phyloP scores from a whole-genome alignment of 257 asterid species.

The Solanum virginianum region DNA sequence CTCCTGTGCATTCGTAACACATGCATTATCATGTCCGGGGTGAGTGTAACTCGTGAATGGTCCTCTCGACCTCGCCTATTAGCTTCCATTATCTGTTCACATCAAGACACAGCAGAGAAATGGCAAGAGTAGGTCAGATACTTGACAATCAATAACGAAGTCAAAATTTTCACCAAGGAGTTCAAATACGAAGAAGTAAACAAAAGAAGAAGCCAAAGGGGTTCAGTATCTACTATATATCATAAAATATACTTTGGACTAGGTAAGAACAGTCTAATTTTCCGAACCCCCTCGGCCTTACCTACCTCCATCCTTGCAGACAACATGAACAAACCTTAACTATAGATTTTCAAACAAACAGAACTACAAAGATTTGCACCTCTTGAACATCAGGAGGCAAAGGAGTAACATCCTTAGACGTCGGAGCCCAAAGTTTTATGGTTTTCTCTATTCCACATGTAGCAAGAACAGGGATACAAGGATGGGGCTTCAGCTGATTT shows the following conservation, averaged over 20 bases:
- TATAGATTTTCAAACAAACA: neutral
- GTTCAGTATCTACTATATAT: neutral
- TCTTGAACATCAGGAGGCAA: constrained; percentile 45
- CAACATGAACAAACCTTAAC: neutral
- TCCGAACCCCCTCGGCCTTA: neutral
- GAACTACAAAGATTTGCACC: constrained; percentile 22
- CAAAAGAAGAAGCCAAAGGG: neutral
- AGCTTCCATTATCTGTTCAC: constrained; percentile 43
- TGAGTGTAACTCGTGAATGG: constrained; percentile 44
- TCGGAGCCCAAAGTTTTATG: constrained; percentile 63
- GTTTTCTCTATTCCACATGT: constrained; percentile 61
- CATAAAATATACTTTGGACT: neutral
- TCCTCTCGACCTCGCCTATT: constrained; percentile 50
- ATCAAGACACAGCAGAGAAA: neutral
- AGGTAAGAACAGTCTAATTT: neutral
- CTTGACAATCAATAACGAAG: neutral
- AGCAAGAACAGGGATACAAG: constrained; percentile 55
- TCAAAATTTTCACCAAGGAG: neutral
- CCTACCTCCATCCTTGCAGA: neutral
- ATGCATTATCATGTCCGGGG: constrained; percentile 70
- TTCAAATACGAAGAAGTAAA: neutral
- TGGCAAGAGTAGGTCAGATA: neutral
- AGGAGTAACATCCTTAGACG: constrained; percentile 36
- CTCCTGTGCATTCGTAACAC: constrained; percentile 64
- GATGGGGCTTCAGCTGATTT: constrained; percentile 61